phyloP scores from a whole-genome alignment of 2,329 filamentous ascomycete species.

The Diplodia mutila region DNA sequence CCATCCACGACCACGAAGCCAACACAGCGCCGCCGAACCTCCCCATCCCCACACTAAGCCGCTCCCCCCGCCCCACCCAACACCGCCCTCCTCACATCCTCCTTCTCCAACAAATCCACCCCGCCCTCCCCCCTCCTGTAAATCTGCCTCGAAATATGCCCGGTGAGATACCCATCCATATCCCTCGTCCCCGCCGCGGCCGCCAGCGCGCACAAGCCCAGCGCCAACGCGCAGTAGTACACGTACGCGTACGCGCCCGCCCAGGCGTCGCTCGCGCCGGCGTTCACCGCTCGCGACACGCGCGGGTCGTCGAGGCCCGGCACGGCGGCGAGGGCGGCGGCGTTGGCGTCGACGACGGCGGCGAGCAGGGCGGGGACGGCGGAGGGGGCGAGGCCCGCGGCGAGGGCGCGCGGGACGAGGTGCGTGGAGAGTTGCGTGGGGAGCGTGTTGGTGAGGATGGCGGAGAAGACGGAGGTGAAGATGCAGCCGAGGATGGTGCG shows the following conservation, averaged over 20 bases:
- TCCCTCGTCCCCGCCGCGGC: constrained; percentile 29
- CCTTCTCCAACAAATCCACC: constrained; percentile 27
- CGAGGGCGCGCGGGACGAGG: constrained; percentile 23
- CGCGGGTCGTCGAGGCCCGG: constrained; percentile 28
- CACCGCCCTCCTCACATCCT: too few species aligned
- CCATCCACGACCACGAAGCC: too few species aligned
- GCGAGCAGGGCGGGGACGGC: constrained; percentile 30
- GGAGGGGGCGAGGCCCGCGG: constrained; percentile 30
- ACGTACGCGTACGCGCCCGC: constrained; percentile 32
- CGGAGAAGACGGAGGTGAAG: constrained; percentile 32
- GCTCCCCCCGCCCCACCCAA: not conserved
- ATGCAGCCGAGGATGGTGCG: constrained; percentile 31
- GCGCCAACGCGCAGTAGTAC: constrained; percentile 32
- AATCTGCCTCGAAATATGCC: constrained; percentile 30
- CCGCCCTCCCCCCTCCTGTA: constrained; percentile 27
- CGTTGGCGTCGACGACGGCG: constrained; percentile 28
- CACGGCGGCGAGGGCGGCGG: constrained; percentile 24
- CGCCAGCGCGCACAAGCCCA: constrained; percentile 29
- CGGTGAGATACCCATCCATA: constrained; percentile 32
- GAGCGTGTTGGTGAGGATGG: constrained; percentile 33
- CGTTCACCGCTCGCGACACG: constrained; percentile 28
- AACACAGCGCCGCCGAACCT: too few species aligned
- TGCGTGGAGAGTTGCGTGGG: constrained; percentile 29
- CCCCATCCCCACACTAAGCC: too few species aligned
- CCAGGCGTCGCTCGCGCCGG: constrained; percentile 29